phyloP scores from a whole-genome alignment of 257 asterid species.

The Ophiorrhiza pumila region DNA sequence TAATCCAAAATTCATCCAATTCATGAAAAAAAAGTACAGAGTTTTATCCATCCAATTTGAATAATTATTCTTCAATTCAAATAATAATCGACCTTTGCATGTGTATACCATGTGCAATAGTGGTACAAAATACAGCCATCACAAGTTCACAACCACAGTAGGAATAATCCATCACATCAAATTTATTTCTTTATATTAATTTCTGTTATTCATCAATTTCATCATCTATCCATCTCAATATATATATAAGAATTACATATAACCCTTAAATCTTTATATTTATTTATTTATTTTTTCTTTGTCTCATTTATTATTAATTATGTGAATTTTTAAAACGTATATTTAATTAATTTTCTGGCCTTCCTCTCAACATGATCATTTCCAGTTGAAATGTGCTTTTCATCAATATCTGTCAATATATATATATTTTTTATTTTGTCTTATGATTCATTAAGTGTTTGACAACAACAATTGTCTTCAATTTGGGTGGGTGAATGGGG shows the following conservation, averaged over 20 bases:
- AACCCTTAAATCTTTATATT: background rate
- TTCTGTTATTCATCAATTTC: constrained; percentile 8
- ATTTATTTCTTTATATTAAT: background rate
- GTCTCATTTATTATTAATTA: background rate
- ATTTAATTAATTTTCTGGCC: background rate
- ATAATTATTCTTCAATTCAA: background rate
- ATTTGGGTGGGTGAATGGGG: constrained; percentile 31
- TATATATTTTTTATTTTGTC: constrained; percentile 8
- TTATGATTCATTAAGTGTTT: constrained; percentile 13
- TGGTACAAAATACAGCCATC: constrained; percentile 14
- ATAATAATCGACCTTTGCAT: constrained; percentile 14
- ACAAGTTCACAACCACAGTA: constrained; percentile 27
- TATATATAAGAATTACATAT: no score
- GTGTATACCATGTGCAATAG: constrained; percentile 20
- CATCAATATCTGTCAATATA: constrained; percentile 5
- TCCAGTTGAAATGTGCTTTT: constrained; percentile 10
- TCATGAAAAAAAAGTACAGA: background rate
- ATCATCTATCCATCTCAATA: no score
- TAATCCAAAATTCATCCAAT: background rate
- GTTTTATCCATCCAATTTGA: background rate
- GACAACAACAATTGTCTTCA: constrained; percentile 34
- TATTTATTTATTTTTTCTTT: background rate
- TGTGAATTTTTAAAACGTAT: no score
- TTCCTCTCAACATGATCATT: constrained; percentile 12
- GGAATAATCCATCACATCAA: constrained; percentile 40